phyloP scores from a whole-genome alignment of 805 yeast species.

The Ogataea corticis region DNA sequence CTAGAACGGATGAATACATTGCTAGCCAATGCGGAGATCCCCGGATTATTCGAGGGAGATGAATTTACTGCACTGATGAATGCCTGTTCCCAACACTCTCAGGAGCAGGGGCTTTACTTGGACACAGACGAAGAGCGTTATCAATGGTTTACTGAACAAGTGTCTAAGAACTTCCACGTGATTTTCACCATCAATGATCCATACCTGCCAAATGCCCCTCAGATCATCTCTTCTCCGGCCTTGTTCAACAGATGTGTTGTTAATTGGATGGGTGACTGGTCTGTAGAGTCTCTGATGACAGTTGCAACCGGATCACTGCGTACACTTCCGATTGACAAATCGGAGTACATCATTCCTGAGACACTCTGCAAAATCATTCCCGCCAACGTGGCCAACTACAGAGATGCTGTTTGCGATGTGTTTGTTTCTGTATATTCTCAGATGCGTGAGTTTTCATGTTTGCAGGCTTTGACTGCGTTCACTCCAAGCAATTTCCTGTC shows the following conservation, averaged over 20 bases:
- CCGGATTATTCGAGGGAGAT: constrained; percentile 83
- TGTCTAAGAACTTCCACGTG: constrained; percentile 76
- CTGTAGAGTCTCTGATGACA: constrained; percentile 45
- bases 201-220: constrained; percentile 36
- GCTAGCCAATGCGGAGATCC: constrained; percentile 90
- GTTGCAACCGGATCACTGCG: constrained; percentile 41
- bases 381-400: constrained; percentile 11
- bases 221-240: constrained; percentile 78
- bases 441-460: not conserved
- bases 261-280: constrained; percentile 90
- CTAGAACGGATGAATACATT: constrained; percentile 90
- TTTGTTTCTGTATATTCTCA: constrained; percentile 48
- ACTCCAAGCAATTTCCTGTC: constrained; percentile 58
- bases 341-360: constrained; percentile 40
- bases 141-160: constrained; percentile 69
- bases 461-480: constrained; percentile 23
- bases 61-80: constrained; percentile 55
- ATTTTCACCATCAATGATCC: constrained; percentile 72
- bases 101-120: constrained; percentile 58
- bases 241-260: constrained; percentile 85
- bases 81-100: constrained; percentile 56
- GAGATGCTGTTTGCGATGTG: constrained; percentile 46
- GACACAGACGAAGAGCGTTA: constrained; percentile 72
- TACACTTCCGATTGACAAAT: constrained; percentile 52
- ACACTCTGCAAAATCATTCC: constrained; percentile 16